Evolutionary conservation across 352 stramenopile species (phyloP), one percentile per base, ranked within the genome.

Genomic region (Phytophthora agathidicida): DNA sequence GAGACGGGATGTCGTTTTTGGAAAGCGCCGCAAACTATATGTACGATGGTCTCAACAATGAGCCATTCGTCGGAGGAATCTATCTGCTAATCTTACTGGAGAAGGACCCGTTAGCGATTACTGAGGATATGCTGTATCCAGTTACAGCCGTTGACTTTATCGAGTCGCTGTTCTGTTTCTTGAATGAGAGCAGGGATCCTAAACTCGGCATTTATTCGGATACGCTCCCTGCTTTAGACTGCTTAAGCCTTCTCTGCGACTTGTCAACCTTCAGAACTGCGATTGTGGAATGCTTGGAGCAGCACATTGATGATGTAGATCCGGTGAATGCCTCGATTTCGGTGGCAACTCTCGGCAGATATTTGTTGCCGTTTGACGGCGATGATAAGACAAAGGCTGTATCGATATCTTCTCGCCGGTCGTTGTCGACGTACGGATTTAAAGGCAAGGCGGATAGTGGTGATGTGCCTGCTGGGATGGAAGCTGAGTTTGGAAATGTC

Each of bases 101-200:
- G 9, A 75, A 77, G 13, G 75, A 88, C 31, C 66, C 71, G 0
- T 44, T 72, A 36, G 37, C 61, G 0, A 79, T 94, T 36, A 83
- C 75, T 1, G 70, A 71, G 6, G 71, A 84, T n/a, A 76, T 59
- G 16, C 32, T 92, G 23, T 86, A 87, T 26, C 75, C 81, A 1
- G 71, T 60, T 11, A 83, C 75, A 6, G 73, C 78, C 3, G 52
- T 76, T 27, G 74, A 80, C 17, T 90, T 94, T 33, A 43, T 94
- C 3, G 73, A 84, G 45, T 62, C 73, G 2, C 57, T 94, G 5
- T 91, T 94, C 42, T 59, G 80, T 35, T 94, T 94, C 51, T 49
- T 94, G 33, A 88, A 92, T 42, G 80, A 91, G 44, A 94, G 92
- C 31, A 75, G 77, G 30, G 78, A 94, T 32, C 84, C 82, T 3